phyloP scores from a whole-genome alignment of 805 yeast species.

The Candida parachauliodes region DNA sequence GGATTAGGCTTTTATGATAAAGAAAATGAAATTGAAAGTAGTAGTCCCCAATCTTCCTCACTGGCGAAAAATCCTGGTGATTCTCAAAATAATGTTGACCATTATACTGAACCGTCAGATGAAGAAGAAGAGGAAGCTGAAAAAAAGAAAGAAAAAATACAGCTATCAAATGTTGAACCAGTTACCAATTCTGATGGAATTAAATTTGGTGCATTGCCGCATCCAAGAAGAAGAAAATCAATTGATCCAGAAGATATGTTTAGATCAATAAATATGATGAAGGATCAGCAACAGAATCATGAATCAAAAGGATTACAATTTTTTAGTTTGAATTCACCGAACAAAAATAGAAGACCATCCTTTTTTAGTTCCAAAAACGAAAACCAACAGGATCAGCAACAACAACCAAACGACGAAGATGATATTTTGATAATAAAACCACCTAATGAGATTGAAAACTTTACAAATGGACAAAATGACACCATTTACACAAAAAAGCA shows the following conservation, averaged over 20 bases:
- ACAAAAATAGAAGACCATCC: conserved; percentile 2
- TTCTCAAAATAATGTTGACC: conserved; percentile 16
- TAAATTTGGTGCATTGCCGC: conserved; percentile 59
- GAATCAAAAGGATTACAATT: conserved; percentile 8
- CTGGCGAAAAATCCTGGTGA: conserved; percentile 4
- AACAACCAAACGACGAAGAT: conserved; percentile 39
- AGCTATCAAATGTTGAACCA: not conserved
- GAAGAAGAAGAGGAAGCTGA: conserved; percentile 15
- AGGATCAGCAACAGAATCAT: conserved; percentile 39
- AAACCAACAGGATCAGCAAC: conserved; percentile 1
- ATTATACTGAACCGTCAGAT: conserved; percentile 45
- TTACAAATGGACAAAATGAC: conserved; percentile 19
- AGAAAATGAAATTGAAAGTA: conserved; percentile 5
- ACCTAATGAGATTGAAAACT: conserved; percentile 65
- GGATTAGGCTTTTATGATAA: conserved; percentile 23
- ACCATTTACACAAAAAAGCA: conserved; percentile 34
- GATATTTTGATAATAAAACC: conserved; percentile 76
- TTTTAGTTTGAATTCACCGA: conserved; percentile 3
- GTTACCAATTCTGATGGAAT: conserved; percentile 17
- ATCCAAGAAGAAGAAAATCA: conserved; percentile 31
- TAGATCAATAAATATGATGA: conserved; percentile 78
- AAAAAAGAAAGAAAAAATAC: not conserved
- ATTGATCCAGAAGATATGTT: conserved; percentile 80
- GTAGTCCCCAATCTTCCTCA: conserved; percentile 8
- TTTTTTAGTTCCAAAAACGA: conserved; percentile 1